phyloP scores from a whole-genome alignment of 2,329 filamentous ascomycete genomes.

The Calonectria multiphialidica region DNA sequence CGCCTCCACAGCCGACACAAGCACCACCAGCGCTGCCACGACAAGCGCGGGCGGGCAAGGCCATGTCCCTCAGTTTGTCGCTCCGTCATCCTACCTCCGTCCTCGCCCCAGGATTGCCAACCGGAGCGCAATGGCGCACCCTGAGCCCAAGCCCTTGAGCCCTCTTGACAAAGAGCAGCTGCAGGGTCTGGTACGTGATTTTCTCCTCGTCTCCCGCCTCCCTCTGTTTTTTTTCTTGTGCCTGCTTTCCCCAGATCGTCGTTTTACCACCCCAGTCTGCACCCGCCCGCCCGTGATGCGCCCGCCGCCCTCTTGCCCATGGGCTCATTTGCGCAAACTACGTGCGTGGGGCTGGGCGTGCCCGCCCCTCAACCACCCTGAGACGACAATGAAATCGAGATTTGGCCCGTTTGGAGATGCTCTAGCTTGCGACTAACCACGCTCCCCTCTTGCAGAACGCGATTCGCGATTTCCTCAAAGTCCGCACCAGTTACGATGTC shows the following conservation, averaged over 20 bases:
- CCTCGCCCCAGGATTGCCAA: constrained; percentile 53
- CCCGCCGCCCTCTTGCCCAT: constrained; percentile 12
- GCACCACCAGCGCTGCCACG: constrained; percentile 36
- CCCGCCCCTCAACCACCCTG: constrained; percentile 19
- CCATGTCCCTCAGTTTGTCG: constrained; percentile 66
- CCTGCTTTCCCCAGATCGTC: constrained; percentile 10
- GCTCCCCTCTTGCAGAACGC: constrained; percentile 70
- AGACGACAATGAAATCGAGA: constrained; percentile 4
- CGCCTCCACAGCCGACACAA: constrained; percentile 30
- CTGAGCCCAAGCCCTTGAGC: constrained; percentile 61
- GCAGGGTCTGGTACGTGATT: constrained; percentile 77
- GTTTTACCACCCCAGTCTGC: constrained; percentile 13
- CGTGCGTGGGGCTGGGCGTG: constrained; percentile 32
- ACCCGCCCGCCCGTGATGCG: constrained; percentile 33
- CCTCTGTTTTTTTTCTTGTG: constrained; percentile 4
- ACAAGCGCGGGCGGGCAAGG: constrained; percentile 37
- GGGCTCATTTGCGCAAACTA: constrained; percentile 24
- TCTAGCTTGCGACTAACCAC: constrained; percentile 26
- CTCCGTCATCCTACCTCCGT: constrained; percentile 70
- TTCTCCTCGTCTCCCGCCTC: constrained; percentile 12
- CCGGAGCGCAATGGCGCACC: constrained; percentile 50
- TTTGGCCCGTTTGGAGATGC: background rate
- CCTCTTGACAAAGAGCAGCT: constrained; percentile 81
- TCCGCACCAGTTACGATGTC: constrained; percentile 97
- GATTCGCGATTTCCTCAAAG: constrained; percentile 95